Evolutionary conservation across 441 rosid genomes (phyloP).

Genomic region (Pelargonium citronellum): DNA sequence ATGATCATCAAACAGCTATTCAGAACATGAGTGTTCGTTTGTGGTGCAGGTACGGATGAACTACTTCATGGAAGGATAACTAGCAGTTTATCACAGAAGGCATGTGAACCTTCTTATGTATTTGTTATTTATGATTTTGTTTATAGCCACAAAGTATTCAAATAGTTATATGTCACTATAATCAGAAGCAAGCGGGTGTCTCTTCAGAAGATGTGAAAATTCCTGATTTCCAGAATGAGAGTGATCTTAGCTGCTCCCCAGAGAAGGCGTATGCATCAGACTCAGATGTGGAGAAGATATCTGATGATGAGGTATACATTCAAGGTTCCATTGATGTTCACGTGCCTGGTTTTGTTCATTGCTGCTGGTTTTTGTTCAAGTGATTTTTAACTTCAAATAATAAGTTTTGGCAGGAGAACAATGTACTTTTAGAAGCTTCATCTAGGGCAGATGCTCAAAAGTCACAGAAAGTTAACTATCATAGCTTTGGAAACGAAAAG

Average conservation of each 20-base stretch:
- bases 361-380: neutral
- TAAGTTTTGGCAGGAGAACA: constrained; percentile 27
- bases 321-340: constrained; percentile 4
- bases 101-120: constrained; percentile 27
- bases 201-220: constrained; percentile 48
- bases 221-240: constrained; percentile 53
- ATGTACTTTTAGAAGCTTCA: constrained; percentile 19
- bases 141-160: neutral
- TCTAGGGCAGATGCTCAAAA: constrained; percentile 18
- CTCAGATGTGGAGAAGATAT: constrained; percentile 31
- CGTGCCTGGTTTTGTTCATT: neutral
- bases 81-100: constrained; percentile 26
- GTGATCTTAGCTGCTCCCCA: constrained; percentile 23
- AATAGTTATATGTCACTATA: constrained; percentile 17
- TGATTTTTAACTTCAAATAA: neutral
- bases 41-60: constrained; percentile 27
- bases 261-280: constrained; percentile 22
- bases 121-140: neutral
- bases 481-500: constrained; percentile 26
- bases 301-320: constrained; percentile 49
- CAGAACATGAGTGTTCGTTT: neutral
- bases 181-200: constrained; percentile 30
- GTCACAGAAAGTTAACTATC: constrained; percentile 17
- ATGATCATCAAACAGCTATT: neutral
- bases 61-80: constrained; percentile 13